Evolutionary conservation across 208 protist genomes (phyloP), one percentile per base, ranked within the genome.

Genomic region (Leishmania amazonensis): DNA sequence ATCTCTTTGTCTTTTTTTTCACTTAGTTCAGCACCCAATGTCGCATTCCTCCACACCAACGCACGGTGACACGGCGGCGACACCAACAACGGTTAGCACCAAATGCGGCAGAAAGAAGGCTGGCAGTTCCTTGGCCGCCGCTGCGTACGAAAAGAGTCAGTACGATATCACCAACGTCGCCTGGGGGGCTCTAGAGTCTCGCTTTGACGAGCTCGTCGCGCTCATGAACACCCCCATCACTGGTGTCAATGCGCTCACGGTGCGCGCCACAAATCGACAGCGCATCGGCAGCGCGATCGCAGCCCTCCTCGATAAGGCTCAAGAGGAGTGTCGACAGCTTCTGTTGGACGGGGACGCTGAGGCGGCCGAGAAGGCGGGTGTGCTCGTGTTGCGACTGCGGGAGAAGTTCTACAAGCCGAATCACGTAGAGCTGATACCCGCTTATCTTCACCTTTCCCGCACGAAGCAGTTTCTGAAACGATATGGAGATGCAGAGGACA

Each of bases 401-500:
- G 95, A 97, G 70, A 64, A 79, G 35, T 98, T 96, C 75, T 95
- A 94, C 83, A 90, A 91, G 42, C 85, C 85, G 38, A 90, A 91
- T 65, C 83, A 88, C 76, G 47, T 96, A 24, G 84, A 94, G 67
- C 92, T 98, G 17, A 84, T 98, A 2, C 92, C 93, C 1, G 83
- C 90, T 24, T 96, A 98, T 79, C 88, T 98, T 70, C 95, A 98
- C 74, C 82, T 98, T 13, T 91, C 95, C 8, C 91, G 95, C 40
- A 94, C 90, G 19, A 97, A 95, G 83, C 95, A 98, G 83, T 98
- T 94, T 84, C 72, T 98, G 38, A 86, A 88, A 53, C 83, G 76
- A 11, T 97, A 95, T 79, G 93, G 91, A 54, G 92, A 95, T 72
- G 93, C 95, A 13, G 93, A 98, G 79, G 93, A 97, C 73, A 96